A percentile compares a stretch with the other conserved stretches of the same genome.
Evolutionary conservation across 2,329 filamentous ascomycete species (phyloP).

Genomic region (Sordariomycetes sp.): DNA sequence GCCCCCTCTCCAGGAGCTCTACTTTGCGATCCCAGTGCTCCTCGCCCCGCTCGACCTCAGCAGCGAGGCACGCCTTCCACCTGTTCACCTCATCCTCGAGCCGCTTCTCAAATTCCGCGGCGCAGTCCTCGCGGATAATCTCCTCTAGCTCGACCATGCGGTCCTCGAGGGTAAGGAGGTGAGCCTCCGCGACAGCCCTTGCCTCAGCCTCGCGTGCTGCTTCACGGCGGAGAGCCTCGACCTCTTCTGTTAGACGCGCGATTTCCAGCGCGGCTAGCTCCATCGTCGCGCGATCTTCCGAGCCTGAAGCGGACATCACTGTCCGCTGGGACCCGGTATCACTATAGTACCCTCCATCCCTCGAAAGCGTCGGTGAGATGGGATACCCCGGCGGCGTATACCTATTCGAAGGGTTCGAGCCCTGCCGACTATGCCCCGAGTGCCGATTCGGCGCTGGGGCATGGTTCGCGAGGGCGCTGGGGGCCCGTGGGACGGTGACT

Average conservation of each 20-base stretch:
- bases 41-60: conserved; percentile 68
- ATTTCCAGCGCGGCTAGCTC: conserved; percentile 75
- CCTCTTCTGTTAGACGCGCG: conserved; percentile 49
- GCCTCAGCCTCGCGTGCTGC: conserved; percentile 58
- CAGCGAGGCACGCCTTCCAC: conserved; percentile 70
- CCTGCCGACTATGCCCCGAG: neutral
- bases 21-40: conserved; percentile 83
- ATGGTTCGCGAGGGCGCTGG: conserved; percentile 57
- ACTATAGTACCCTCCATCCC: neutral
- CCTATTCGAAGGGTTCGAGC: conserved; percentile 8
- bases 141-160: conserved; percentile 58
- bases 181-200: conserved; percentile 59
- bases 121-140: conserved; percentile 80
- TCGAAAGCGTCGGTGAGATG: neutral
- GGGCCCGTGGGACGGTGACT: conserved; percentile 80
- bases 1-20: conserved; percentile 42
- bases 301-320: conserved; percentile 21
- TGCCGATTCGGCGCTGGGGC: conserved; percentile 6
- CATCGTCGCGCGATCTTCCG: conserved; percentile 56
- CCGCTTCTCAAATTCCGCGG: conserved; percentile 68
- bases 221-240: conserved; percentile 36
- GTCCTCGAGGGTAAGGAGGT: conserved; percentile 57
- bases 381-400: conserved; percentile 3
- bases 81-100: conserved; percentile 62
- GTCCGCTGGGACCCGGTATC: conserved; percentile 17